Percentiles rank a stretch among this genome's conserved stretches.
Conservation (phyloP, 192 early-diverging fungal genomes). For the Backusella australiensis region DNA sequence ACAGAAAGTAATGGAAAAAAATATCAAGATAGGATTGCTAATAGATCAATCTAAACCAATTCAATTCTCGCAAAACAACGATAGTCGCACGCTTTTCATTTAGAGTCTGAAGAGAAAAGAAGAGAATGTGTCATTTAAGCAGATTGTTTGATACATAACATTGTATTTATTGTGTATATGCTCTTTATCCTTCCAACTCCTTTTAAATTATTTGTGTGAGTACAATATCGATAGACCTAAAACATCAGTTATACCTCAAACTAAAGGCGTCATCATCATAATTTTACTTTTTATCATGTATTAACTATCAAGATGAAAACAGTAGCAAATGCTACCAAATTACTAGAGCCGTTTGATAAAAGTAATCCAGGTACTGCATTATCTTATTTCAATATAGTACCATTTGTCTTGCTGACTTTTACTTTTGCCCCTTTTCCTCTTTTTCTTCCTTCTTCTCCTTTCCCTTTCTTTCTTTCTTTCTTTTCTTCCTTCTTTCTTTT, state of each 20-base stretch:
- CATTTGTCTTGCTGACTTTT: background rate
- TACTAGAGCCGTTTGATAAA: background rate
- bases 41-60: background rate
- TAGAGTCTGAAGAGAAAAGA: background rate
- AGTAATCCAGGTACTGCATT: background rate
- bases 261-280: too few relatives aligned
- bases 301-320: background rate
- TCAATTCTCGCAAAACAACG: background rate
- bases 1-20: background rate
- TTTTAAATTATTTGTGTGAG: background rate
- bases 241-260: background rate
- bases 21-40: too few relatives aligned
- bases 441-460: background rate
- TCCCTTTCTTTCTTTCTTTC: background rate
- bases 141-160: background rate
- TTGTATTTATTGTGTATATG: background rate
- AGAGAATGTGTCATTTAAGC: background rate
- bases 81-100: background rate
- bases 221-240: background rate
- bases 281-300: background rate
- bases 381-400: background rate
- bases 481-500: background rate
- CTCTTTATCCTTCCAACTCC: background rate
- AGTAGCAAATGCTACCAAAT: background rate
- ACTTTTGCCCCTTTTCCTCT: background rate